Evolutionary conservation across 2,329 filamentous ascomycete genomes (phyloP).

Genomic region (Sclerotinia borealis): DNA sequence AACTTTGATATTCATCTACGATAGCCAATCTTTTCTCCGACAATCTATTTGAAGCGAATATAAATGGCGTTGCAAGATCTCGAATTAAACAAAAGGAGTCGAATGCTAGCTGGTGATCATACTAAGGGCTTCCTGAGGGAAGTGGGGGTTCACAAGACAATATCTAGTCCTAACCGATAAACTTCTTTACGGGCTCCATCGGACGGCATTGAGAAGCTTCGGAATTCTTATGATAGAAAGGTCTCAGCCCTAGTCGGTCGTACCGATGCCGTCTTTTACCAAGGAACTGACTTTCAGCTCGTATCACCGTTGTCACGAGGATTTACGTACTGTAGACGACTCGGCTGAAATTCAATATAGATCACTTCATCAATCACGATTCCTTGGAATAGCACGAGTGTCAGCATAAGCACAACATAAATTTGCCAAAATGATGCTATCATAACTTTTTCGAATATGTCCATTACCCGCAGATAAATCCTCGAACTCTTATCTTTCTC

Average conservation of each 20-base stretch:
- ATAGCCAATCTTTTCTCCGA: slow-evolving; percentile 5
- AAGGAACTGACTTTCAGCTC: slow-evolving; percentile 11
- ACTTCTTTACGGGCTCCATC: neutral
- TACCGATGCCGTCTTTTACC: slow-evolving; percentile 7
- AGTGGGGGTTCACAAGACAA: slow-evolving; percentile 16
- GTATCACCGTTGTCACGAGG: slow-evolving; percentile 11
- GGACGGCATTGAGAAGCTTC: slow-evolving; percentile 2
- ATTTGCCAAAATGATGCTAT: neutral
- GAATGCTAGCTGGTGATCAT: slow-evolving; percentile 9
- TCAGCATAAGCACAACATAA: slow-evolving; percentile 4
- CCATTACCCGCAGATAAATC: neutral
- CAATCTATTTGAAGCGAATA: slow-evolving; percentile 21
- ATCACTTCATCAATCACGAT: slow-evolving; percentile 2
- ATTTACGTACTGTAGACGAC: neutral
- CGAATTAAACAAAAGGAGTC: slow-evolving; percentile 10
- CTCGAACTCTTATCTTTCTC: neutral
- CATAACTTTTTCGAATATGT: neutral
- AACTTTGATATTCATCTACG: neutral
- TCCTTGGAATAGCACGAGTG: neutral
- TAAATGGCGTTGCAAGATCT: slow-evolving; percentile 5
- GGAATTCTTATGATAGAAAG: neutral
- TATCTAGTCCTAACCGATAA: slow-evolving; percentile 8
- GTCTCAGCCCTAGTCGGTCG: slow-evolving; percentile 12
- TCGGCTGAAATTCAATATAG: neutral
- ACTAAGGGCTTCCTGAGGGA: slow-evolving; percentile 5